Conservation (phyloP, 257 asterid species). For the Apocynum venetum region DNA sequence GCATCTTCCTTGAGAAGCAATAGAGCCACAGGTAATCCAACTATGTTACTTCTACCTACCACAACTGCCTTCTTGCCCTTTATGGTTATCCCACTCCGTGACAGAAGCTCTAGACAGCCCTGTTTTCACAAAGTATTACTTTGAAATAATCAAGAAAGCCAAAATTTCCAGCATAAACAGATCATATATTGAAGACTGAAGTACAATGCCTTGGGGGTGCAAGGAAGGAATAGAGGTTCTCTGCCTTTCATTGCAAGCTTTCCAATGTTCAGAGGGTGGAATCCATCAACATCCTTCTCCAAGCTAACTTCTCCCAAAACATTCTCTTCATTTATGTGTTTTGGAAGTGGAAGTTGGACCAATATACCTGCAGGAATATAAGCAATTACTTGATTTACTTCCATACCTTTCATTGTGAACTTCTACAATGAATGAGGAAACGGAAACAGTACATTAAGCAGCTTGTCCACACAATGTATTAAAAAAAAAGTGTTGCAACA, state of each 20-base stretch:
- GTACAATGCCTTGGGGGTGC: slow-evolving; percentile 83
- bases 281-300: slow-evolving; percentile 93
- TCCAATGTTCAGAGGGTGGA: slow-evolving; percentile 93
- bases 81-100: slow-evolving; percentile 61
- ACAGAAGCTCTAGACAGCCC: slow-evolving; percentile 92
- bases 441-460: neutral
- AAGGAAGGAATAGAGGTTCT: slow-evolving; percentile 87
- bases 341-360: slow-evolving; percentile 94
- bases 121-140: slow-evolving; percentile 14
- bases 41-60: slow-evolving; percentile 95
- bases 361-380: slow-evolving; percentile 59
- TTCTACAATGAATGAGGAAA: neutral
- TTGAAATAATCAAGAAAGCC: neutral
- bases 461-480: neutral
- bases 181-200: slow-evolving; percentile 3
- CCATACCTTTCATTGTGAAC: neutral
- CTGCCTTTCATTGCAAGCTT: slow-evolving; percentile 99
- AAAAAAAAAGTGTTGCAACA: neutral
- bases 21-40: slow-evolving; percentile 82
- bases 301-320: slow-evolving; percentile 69
- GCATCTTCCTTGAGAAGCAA: slow-evolving; percentile 94
- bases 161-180: neutral
- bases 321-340: slow-evolving; percentile 85
- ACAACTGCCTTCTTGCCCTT: slow-evolving; percentile 91
- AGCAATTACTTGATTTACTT: neutral